Conservation (phyloP, 164 flowering plant genomes). For the Tinospora cordifolia region DNA sequence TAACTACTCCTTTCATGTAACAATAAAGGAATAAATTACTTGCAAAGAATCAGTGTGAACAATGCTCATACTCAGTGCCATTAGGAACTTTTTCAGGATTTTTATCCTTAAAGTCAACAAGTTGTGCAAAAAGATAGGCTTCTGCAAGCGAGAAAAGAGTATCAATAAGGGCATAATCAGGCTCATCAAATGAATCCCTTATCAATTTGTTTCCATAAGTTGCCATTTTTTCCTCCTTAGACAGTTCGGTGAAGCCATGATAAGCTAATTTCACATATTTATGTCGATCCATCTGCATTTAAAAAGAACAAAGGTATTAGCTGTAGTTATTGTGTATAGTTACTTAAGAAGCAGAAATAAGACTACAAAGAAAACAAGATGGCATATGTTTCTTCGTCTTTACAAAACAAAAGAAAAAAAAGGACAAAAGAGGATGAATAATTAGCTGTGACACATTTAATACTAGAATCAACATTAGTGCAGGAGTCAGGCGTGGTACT, state of each 20-base stretch:
- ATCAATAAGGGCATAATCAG: slow-evolving; percentile 95
- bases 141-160: slow-evolving; percentile 95
- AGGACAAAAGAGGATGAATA: too few relatives aligned
- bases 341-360: not conserved
- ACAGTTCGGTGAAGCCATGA: slow-evolving; percentile 85
- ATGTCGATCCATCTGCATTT: slow-evolving; percentile 85
- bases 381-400: too few relatives aligned
- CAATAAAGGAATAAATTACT: not conserved
- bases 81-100: slow-evolving; percentile 64
- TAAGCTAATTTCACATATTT: slow-evolving; percentile 98
- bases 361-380: not conserved
- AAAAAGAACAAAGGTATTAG: not conserved
- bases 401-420: too few relatives aligned
- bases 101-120: slow-evolving; percentile 82
- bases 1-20: too few relatives aligned
- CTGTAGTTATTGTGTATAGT: slow-evolving; percentile 1
- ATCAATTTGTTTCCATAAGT: slow-evolving; percentile 76
- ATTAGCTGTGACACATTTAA: too few relatives aligned
- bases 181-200: slow-evolving; percentile 95
- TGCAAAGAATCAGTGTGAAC: not conserved
- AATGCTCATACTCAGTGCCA: slow-evolving; percentile 51
- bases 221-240: slow-evolving; percentile 88
- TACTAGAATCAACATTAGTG: not conserved
- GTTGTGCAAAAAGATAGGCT: slow-evolving; percentile 91
- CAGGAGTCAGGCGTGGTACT: too few relatives aligned